Percentiles rank a stretch among this genome's conserved stretches.
Conservation (phyloP, 768 basidiomycete species). For the Cyathus striatus region DNA sequence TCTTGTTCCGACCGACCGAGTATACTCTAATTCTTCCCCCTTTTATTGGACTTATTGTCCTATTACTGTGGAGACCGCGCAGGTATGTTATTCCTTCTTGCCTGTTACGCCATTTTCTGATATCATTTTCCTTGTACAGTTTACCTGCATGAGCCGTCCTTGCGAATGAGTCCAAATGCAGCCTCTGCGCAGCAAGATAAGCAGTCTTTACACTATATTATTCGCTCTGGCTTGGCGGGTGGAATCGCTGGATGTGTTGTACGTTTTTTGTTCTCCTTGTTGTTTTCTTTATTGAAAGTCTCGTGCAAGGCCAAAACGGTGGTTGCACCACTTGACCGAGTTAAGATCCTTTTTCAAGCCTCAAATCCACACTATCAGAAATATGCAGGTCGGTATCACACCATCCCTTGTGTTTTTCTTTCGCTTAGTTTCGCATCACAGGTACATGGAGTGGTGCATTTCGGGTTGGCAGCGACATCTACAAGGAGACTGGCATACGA, state of each 20-base stretch:
- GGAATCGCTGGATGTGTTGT: slow-evolving; percentile 93
- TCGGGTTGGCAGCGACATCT: slow-evolving; percentile 71
- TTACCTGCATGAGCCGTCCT: slow-evolving; percentile 26
- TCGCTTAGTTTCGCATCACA: slow-evolving; percentile 20
- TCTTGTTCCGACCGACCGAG: slow-evolving; percentile 2
- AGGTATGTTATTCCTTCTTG: too few species aligned
- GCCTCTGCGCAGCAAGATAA: slow-evolving; percentile 42
- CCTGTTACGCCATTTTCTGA: too few species aligned
- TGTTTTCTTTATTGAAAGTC: slow-evolving; percentile 7
- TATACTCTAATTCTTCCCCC: too few species aligned
- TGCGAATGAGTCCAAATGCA: slow-evolving; percentile 61
- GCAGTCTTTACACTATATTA: slow-evolving; percentile 52
- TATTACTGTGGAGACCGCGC: too few species aligned
- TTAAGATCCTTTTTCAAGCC: slow-evolving; percentile 98
- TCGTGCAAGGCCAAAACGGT: slow-evolving; percentile 81
- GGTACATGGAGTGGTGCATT: slow-evolving; percentile 87
- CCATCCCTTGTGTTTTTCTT: not conserved
- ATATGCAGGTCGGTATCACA: slow-evolving; percentile 67
- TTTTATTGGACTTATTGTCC: too few species aligned
- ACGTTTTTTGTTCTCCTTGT: slow-evolving; percentile 26
- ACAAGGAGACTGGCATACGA: slow-evolving; percentile 56
- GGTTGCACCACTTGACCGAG: slow-evolving; percentile 93
- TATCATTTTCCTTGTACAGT: too few species aligned
- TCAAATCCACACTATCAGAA: slow-evolving; percentile 92
- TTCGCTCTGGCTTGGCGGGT: slow-evolving; percentile 87